A percentile compares a stretch with the other conserved stretches of the same genome.
phyloP scores from a whole-genome alignment of 768 basidiomycete genomes.

The Termitomyces sp. region DNA sequence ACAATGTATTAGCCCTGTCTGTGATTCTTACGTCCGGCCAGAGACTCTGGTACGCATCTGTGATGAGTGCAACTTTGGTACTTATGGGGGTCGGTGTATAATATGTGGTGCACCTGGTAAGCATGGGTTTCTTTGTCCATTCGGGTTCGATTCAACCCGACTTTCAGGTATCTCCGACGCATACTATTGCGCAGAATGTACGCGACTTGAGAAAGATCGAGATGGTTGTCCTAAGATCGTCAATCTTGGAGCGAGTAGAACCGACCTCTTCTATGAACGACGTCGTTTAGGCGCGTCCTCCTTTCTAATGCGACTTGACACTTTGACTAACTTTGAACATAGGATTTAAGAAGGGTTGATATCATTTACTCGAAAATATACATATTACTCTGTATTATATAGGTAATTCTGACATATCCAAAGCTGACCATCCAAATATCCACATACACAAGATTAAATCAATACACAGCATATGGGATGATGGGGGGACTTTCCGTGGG shows the following conservation, averaged over 20 bases:
- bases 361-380: background rate
- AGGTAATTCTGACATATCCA: background rate
- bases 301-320: background rate
- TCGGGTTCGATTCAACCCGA: background rate
- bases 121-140: constrained; percentile 11
- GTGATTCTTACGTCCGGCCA: constrained; percentile 98
- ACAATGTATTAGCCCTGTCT: constrained; percentile 68
- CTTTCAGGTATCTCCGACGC: constrained; percentile 91
- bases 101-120: constrained; percentile 94
- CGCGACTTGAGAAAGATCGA: constrained; percentile 92
- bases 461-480: constrained; percentile 59
- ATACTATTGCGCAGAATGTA: constrained; percentile 98
- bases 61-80: constrained; percentile 99
- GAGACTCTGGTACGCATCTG: constrained; percentile 98
- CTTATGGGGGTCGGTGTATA: constrained; percentile 95
- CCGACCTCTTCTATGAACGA: constrained; percentile 89
- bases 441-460: background rate
- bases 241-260: constrained; percentile 90
- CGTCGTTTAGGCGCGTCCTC: constrained; percentile 64
- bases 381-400: constrained; percentile 1
- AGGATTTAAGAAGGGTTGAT: constrained; percentile 68
- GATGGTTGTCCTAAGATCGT: constrained; percentile 99
- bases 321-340: background rate
- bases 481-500: constrained; percentile 49
- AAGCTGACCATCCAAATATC: background rate